Conservation (phyloP, 768 basidiomycete species). For the Auricularia sp. region DNA sequence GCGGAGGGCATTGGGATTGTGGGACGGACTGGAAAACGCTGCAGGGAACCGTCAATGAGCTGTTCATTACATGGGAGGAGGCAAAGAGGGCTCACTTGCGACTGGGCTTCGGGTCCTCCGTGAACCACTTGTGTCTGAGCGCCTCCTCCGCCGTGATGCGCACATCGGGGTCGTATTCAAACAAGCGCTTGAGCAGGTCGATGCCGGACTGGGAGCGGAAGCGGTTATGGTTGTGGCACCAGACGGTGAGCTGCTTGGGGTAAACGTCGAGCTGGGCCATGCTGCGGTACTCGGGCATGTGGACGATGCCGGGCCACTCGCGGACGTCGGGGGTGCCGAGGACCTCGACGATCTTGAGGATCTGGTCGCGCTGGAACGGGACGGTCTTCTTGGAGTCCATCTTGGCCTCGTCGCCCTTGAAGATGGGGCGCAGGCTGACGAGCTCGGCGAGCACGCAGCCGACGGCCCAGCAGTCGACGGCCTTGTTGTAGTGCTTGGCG, state of each 20-base stretch:
- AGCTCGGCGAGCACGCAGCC: conserved; percentile 97
- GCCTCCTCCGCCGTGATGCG: conserved; percentile 77
- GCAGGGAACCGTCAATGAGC: conserved; percentile 2
- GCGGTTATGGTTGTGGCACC: conserved; percentile 52
- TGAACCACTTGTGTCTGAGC: conserved; percentile 82
- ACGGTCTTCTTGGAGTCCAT: conserved; percentile 94
- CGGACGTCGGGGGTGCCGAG: conserved; percentile 79
- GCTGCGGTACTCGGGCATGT: conserved; percentile 83
- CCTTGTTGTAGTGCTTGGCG: conserved; percentile 94
- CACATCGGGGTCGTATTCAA: conserved; percentile 83
- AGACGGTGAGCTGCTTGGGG: conserved; percentile 53
- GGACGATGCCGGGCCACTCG: conserved; percentile 75
- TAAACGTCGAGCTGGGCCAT: conserved; percentile 72
- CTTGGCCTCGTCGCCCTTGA: conserved; percentile 99
- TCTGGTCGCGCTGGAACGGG: conserved; percentile 92
- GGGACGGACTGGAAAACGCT: conserved; percentile 69
- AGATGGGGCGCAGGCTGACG: conserved; percentile 87
- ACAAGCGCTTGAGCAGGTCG: conserved; percentile 77
- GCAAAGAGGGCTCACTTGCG: conserved; percentile 53
- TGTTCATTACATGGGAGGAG: not conserved
- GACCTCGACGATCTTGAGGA: conserved; percentile 92
- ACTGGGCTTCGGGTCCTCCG: conserved; percentile 78
- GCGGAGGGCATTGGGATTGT: conserved; percentile 65
- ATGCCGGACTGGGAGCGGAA: conserved; percentile 54
- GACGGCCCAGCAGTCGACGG: conserved; percentile 95